A percentile compares a stretch with the other conserved stretches of the same genome.
phyloP scores from a whole-genome alignment of 2,329 filamentous ascomycete species.

The Pyricularia sp. region DNA sequence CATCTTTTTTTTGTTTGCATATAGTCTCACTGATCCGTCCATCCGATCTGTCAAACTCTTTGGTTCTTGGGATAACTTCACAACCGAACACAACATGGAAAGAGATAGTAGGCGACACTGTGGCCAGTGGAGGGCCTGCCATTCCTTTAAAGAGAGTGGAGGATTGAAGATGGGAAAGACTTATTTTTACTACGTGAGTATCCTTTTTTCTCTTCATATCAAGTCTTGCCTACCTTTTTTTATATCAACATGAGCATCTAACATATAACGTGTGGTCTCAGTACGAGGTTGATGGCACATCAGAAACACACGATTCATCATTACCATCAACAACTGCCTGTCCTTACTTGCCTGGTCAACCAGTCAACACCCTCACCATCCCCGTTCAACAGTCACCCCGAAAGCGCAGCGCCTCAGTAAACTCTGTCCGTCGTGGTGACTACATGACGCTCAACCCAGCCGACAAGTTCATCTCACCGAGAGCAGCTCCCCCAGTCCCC shows the following conservation, averaged over 20 bases:
- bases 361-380: slow-evolving; percentile 74
- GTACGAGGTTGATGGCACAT: slow-evolving; percentile 75
- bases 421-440: slow-evolving; percentile 46
- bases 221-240: not conserved
- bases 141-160: slow-evolving; percentile 72
- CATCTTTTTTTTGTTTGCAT: not conserved
- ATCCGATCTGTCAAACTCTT: slow-evolving; percentile 67
- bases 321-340: slow-evolving; percentile 70
- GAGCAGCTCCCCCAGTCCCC: slow-evolving; percentile 43
- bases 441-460: slow-evolving; percentile 69
- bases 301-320: slow-evolving; percentile 65
- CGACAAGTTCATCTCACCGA: slow-evolving; percentile 65
- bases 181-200: slow-evolving; percentile 89
- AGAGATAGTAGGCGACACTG: slow-evolving; percentile 65
- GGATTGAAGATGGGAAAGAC: slow-evolving; percentile 86
- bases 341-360: slow-evolving; percentile 80
- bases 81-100: slow-evolving; percentile 68
- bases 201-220: slow-evolving; percentile 1
- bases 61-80: slow-evolving; percentile 95
- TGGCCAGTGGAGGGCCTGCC: slow-evolving; percentile 79
- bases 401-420: slow-evolving; percentile 56
- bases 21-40: slow-evolving; percentile 25
- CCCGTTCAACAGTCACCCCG: slow-evolving; percentile 58
- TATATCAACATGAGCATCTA: slow-evolving; percentile 1
- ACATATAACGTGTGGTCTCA: slow-evolving; percentile 24